Evolutionary conservation across 768 basidiomycete genomes (phyloP).

Genomic region (Scleroderma bovista): DNA sequence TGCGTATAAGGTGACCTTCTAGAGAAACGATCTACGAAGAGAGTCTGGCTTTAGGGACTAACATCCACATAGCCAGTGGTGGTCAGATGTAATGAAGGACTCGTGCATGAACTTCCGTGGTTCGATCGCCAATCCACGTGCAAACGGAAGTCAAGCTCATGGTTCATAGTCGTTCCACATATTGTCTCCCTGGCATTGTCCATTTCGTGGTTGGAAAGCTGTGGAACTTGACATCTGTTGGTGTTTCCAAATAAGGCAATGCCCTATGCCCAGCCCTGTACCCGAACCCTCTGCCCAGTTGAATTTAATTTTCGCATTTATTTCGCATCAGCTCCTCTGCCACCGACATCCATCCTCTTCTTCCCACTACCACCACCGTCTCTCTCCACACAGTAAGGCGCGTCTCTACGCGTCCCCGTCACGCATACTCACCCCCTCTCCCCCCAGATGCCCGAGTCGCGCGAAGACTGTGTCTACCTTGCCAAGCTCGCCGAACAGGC

Average conservation of each 20-base stretch:
- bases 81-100: too few relatives aligned
- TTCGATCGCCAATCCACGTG: too few relatives aligned
- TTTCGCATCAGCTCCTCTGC: slow-evolving; percentile 41
- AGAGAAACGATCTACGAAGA: too few relatives aligned
- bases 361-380: slow-evolving; percentile 21
- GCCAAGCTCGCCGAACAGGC: slow-evolving; percentile 99
- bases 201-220: too few relatives aligned
- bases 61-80: too few relatives aligned
- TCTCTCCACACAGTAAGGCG: slow-evolving; percentile 43
- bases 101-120: too few relatives aligned
- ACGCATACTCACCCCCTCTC: slow-evolving; percentile 15
- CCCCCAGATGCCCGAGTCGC: slow-evolving; percentile 66
- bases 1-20: too few relatives aligned
- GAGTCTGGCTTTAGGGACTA: too few relatives aligned
- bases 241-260: slow-evolving; percentile 12
- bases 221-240: slow-evolving; percentile 31
- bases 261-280: slow-evolving; percentile 35
- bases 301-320: slow-evolving; percentile 59
- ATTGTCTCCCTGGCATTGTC: too few relatives aligned
- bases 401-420: slow-evolving; percentile 35
- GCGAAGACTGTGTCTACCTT: slow-evolving; percentile 98
- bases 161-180: too few relatives aligned
- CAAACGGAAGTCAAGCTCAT: too few relatives aligned
- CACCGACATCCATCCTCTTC: slow-evolving; percentile 45
- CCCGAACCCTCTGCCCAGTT: slow-evolving; percentile 70